Evolutionary conservation across 208 protist genomes (phyloP).

Genomic region (Trypanosoma mega): DNA sequence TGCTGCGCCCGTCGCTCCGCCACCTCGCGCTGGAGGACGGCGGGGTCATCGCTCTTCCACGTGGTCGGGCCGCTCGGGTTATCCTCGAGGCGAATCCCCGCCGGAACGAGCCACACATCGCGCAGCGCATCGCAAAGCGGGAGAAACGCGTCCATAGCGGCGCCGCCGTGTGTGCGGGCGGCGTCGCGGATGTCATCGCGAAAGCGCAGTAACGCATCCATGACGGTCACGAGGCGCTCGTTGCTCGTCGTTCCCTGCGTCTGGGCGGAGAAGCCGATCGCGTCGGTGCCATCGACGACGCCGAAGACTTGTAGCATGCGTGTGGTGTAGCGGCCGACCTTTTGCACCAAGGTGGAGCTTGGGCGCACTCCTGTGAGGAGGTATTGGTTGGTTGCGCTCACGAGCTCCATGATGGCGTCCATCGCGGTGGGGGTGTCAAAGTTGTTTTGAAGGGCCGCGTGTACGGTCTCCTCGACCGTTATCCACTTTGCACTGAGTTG

Average conservation of each 20-base stretch:
- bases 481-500: conserved; percentile 42
- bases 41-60: conserved; percentile 80
- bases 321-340: conserved; percentile 87
- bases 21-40: conserved; percentile 51
- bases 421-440: conserved; percentile 93
- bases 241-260: conserved; percentile 26
- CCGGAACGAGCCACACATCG: conserved; percentile 74
- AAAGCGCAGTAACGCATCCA: conserved; percentile 75
- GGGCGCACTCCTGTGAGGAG: conserved; percentile 36
- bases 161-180: conserved; percentile 16
- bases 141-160: conserved; percentile 45
- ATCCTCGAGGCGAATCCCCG: conserved; percentile 85
- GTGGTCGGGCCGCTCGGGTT: conserved; percentile 58
- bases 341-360: conserved; percentile 69
- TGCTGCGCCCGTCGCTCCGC: conserved; percentile 41
- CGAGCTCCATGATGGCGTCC: conserved; percentile 61
- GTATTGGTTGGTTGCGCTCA: conserved; percentile 88
- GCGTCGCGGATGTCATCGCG: conserved; percentile 66
- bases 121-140: conserved; percentile 74
- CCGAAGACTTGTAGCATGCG: conserved; percentile 93
- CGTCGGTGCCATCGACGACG: conserved; percentile 76
- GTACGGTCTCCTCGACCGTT: conserved; percentile 65
- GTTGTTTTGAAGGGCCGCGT: conserved; percentile 89
- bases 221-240: conserved; percentile 41
- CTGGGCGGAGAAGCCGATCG: conserved; percentile 50